Conservation (phyloP, 2,329 filamentous ascomycete species). For the Juglanconis juglandina region DNA sequence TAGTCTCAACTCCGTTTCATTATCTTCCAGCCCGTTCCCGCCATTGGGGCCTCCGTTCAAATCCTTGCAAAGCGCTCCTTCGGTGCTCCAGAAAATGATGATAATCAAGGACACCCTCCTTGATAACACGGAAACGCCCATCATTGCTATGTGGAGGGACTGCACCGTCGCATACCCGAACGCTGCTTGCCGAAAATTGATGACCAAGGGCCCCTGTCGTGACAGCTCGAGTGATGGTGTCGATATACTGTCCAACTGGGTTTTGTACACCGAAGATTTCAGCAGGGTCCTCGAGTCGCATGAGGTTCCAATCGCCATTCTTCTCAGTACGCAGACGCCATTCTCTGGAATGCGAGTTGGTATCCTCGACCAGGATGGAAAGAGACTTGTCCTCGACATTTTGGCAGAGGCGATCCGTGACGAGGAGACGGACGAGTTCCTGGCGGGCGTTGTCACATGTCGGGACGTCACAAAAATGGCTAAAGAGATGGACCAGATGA, state of each 20-base stretch:
- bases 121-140: constrained; percentile 70
- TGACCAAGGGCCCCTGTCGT: constrained; percentile 40
- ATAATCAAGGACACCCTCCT: constrained; percentile 75
- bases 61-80: constrained; percentile 55
- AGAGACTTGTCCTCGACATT: constrained; percentile 59
- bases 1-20: constrained; percentile 50
- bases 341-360: constrained; percentile 61
- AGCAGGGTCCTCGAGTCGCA: constrained; percentile 50
- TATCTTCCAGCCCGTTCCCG: constrained; percentile 60
- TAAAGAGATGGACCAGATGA: constrained; percentile 66
- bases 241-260: constrained; percentile 59
- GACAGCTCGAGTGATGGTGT: constrained; percentile 42
- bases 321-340: constrained; percentile 59
- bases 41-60: constrained; percentile 63
- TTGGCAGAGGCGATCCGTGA: constrained; percentile 66
- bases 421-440: constrained; percentile 64
- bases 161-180: constrained; percentile 72
- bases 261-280: constrained; percentile 65
- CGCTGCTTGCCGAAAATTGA: constrained; percentile 56
- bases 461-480: constrained; percentile 70
- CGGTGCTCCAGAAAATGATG: constrained; percentile 68
- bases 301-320: constrained; percentile 64
- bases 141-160: constrained; percentile 79
- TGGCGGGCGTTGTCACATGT: constrained; percentile 69
- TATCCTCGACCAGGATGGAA: constrained; percentile 52